A percentile compares a stretch with the other conserved stretches of the same genome.
Conservation (phyloP, 139 green algal genomes). For the Mesotaenium endlicherianum region DNA sequence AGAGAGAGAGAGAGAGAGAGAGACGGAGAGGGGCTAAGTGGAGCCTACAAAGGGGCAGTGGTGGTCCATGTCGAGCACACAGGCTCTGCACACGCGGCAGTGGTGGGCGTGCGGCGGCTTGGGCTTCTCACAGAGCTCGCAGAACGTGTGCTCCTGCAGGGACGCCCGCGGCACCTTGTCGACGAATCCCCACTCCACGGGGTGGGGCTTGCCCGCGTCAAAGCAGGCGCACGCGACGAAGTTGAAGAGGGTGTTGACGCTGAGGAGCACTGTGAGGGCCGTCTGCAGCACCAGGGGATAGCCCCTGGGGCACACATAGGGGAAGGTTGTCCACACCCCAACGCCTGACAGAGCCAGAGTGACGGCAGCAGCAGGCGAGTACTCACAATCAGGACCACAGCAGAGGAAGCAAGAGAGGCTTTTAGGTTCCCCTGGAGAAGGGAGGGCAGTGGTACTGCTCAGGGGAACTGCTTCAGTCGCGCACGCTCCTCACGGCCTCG, state of each 20-base stretch:
- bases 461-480: too few species aligned
- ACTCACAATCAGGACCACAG: too few species aligned
- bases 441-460: not conserved
- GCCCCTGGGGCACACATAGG: constrained; percentile 1
- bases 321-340: constrained; percentile 25
- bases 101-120: constrained; percentile 51
- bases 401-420: too few species aligned
- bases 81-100: constrained; percentile 40
- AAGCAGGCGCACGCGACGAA: constrained; percentile 1
- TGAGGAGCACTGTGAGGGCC: constrained; percentile 10
- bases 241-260: constrained; percentile 52
- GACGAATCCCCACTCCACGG: constrained; percentile 1
- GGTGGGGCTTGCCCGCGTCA: not conserved
- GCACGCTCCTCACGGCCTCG: too few species aligned
- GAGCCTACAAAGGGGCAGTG: constrained; percentile 56
- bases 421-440: too few species aligned
- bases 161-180: not conserved
- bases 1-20: too few species aligned
- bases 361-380: too few species aligned
- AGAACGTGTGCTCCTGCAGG: constrained; percentile 27
- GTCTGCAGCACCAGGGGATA: not conserved
- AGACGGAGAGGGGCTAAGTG: too few species aligned
- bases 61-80: constrained; percentile 57
- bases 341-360: not conserved
- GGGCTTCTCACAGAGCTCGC: constrained; percentile 12